Evolutionary conservation across 2,329 filamentous ascomycete species (phyloP), one percentile per base, ranked within the genome.

Genomic region (Calonectria honghensis): DNA sequence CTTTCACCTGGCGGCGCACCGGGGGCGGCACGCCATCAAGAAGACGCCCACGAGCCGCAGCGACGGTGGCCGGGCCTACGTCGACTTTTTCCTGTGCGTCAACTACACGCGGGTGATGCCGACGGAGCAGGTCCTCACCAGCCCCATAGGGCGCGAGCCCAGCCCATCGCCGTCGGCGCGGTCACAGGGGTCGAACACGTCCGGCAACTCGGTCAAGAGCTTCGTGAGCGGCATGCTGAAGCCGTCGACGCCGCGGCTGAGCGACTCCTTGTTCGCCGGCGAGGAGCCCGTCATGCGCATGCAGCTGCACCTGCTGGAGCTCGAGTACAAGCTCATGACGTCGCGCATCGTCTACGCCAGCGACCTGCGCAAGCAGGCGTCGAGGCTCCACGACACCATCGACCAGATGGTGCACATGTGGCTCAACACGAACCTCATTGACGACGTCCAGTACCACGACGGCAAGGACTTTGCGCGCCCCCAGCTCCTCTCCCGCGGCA

Each of bases 71-170:
- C 66, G 66, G 6, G 51, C 51, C 27, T 81, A 80, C 45, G 76
- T 79, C 39, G 82, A 83, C 70, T 82, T 80, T 54, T 83, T 83
- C 51, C 61, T 83, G 16, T 83, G 81, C 52, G 82, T 83, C 69
- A 83, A 83, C 66, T 83, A 83, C 68, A 73, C 80, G 14, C 76
- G 81, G 10, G 70, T 73, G 5, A 51, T 75, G 37, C 77, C 74
- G 2, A 67, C 41, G 13, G 52, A 32, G 16, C 31, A 59, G n/a
- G n/a, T 37, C 5, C 32, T 48, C 20, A n/a, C 4, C 31, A n/a
- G 54, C 39, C 71, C 70, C 3, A 18, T 64, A 11, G 57, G 35
- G 5, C 70, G 71, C 24, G 57, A 73, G 16, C 65, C 71, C 10
- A 73, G 71, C 13, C 71, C 71, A 10, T 57, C 71, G 50, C 71